Base-by-base conservation (phyloP, 2,329 filamentous ascomycete species). In the Botryotinia globosa region DNA sequence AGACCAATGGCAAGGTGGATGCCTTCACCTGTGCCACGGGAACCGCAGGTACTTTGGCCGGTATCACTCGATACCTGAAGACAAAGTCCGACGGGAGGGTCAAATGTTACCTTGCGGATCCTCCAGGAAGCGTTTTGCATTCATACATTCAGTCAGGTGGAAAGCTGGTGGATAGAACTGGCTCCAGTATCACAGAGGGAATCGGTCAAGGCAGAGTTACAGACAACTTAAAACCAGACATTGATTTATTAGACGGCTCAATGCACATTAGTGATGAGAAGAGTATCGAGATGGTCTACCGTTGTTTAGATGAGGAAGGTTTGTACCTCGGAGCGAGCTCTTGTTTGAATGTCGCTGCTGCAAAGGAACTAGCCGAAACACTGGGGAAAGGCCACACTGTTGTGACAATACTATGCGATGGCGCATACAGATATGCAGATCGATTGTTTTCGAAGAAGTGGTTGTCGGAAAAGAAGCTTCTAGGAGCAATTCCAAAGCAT, bases 131-230 rank as follows among this genome's bases (percentile, higher is more conserved):
- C 78, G 94, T 98, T 59, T 88, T 99, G 79, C 94, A 97, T 85
- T 94, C 92, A 74, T 98, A 98, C 84, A 91, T 99, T 77, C 87
- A 89, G 74, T 94, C 91, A 25, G 94, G 94, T 20, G 94, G 94
- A 56, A 91, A 92, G 81, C 85, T 98, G 71, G 85, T 85, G n/a
- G 95, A 98, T 80, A 88, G 96, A 68, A 85, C 85, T 4, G 96
- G 96, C 16, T 91, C 92, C 71, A 96, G 92, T 80, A 98, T 99
- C 83, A 99, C 96, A 4, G 96, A 99, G 84, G 96, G 96, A 37
- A 99, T 99, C 79, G 96, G 96, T 32, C 96, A 98, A 85, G 96
- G 96, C 54, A 92, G 96, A 69, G 89, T 99, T 69, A 99, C 96
- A n/a, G 93, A 97, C 80, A 99, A 99, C 83, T 84, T 99, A 76